Evolutionary conservation across 768 basidiomycete genomes (phyloP), one percentile per base, ranked within the genome.

Genomic region (Trametes elegans): DNA sequence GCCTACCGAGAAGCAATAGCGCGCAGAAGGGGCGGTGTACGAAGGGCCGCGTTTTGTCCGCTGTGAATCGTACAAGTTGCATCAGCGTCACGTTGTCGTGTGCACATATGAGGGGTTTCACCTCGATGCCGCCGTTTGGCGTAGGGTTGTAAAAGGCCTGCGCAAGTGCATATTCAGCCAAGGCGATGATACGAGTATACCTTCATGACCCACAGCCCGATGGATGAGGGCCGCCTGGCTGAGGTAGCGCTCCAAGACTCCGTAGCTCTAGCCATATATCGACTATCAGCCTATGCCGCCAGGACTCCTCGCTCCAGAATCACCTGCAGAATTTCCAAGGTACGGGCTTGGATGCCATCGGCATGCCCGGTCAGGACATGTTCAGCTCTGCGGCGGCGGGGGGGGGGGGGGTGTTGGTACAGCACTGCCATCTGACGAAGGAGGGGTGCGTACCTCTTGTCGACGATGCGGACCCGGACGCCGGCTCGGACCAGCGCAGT

Each of bases 141-240:
- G 75, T 72, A 3, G 88, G 88, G 60, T 88, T 86, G 63, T 90
- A 90, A 66, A 90, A 89, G 7, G 87, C 82, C 88, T 90, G 42
- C 3, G 23, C 29, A 43, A 38, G 28, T 10, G 32, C 11, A 18
- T 8, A 9, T 48, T 5, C 19, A 10, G 34, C 28, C 1, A n/a
- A 42, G 4, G n/a, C n/a, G 28, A 21, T 0, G 27, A 8, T 10
- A 72, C 81, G 55, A 66, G n/a, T n/a, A n/a, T n/a, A n/a, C n/a
- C n/a, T n/a, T n/a, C n/a, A n/a, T n/a, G n/a, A n/a, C n/a, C n/a
- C n/a, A 90, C 88, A 49, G 80, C 80, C 68, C 81, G 77, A 56
- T 88, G 81, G 76, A 91, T 76, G 44, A 87, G 85, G 54, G 81
- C 83, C 5, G 81, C 87, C 62, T 88, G 80, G 35, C 69, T 74